Conservation (phyloP, 2,329 filamentous ascomycete genomes). For the Coleophoma cylindrospora region DNA sequence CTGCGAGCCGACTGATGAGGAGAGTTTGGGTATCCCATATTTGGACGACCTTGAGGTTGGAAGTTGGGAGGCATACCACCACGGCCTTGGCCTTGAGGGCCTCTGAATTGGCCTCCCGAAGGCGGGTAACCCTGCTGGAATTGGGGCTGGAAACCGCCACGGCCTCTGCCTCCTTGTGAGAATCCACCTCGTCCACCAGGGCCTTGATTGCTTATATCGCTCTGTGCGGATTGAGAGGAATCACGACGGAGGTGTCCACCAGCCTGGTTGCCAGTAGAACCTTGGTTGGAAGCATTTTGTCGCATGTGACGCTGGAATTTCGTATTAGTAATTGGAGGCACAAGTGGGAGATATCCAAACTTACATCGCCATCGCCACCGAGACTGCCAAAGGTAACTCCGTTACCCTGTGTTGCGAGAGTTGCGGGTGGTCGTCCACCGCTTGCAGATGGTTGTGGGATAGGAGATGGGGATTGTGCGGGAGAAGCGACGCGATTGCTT, state of each 20-base stretch:
- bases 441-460: constrained; percentile 83
- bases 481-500: constrained; percentile 71
- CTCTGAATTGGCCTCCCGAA: constrained; percentile 18
- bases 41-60: constrained; percentile 36
- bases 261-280: constrained; percentile 54
- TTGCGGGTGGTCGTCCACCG: constrained; percentile 76
- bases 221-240: constrained; percentile 78
- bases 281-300: constrained; percentile 58
- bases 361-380: constrained; percentile 74
- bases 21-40: constrained; percentile 55
- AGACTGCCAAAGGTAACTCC: constrained; percentile 80
- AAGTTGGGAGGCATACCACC: constrained; percentile 41
- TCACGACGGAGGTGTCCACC: constrained; percentile 77
- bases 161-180: constrained; percentile 47
- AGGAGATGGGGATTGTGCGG: constrained; percentile 83
- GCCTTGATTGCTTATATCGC: constrained; percentile 61
- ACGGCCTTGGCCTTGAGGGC: constrained; percentile 38
- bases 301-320: constrained; percentile 59
- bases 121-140: constrained; percentile 51
- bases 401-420: constrained; percentile 63
- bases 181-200: constrained; percentile 47
- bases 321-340: not conserved
- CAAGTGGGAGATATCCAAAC: constrained; percentile 29
- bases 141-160: constrained; percentile 47
- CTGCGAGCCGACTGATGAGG: constrained; percentile 60